Conservation (phyloP, 148 eudicot species). For the Rhododendron simsii region DNA sequence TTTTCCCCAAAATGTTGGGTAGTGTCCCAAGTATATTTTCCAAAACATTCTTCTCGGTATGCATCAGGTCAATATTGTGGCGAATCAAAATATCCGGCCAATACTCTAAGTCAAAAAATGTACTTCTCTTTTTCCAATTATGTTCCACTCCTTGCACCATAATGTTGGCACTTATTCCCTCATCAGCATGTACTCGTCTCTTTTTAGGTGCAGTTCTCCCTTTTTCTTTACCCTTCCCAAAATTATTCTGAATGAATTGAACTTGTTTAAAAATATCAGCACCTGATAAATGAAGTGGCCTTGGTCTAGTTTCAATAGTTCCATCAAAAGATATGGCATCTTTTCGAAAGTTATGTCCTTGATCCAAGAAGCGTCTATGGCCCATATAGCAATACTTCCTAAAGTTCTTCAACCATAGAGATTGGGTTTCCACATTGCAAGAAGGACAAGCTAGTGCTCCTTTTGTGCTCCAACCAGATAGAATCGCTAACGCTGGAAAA, state of each 20-base stretch:
- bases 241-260: neutral
- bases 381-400: no score
- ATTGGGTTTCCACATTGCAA: no score
- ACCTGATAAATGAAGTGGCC: no score
- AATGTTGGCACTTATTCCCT: neutral
- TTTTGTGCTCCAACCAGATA: no score
- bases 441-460: no score
- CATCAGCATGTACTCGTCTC: neutral
- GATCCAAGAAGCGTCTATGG: no score
- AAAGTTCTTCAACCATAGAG: no score
- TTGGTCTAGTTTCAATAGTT: no score
- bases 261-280: neutral
- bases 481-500: no score
- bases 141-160: neutral
- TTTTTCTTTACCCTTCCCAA: neutral
- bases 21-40: neutral
- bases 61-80: neutral
- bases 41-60: neutral
- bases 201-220: neutral
- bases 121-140: neutral
- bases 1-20: neutral
- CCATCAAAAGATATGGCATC: no score
- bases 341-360: no score
- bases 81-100: neutral
- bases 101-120: neutral